Percentiles rank a stretch among this genome's conserved stretches.
Evolutionary conservation across 345 rosid genomes (phyloP).

Genomic region (Odontarrhena argentea): DNA sequence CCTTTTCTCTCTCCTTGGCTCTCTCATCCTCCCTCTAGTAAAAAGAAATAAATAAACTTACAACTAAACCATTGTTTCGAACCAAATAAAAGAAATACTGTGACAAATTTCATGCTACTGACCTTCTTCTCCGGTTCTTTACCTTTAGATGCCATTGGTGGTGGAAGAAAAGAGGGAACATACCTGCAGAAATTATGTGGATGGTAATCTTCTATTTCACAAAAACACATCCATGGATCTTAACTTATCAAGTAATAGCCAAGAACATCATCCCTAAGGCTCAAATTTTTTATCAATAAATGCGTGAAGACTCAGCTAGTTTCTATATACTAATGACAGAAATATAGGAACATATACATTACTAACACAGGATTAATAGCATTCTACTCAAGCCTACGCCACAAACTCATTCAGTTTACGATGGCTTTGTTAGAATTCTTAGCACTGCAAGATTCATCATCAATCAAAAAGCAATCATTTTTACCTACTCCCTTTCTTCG

Average conservation of each 20-base stretch:
- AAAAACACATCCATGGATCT: constrained; percentile 8
- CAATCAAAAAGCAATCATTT: constrained; percentile 72
- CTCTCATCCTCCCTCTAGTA: constrained; percentile 86
- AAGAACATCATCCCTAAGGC: constrained; percentile 17
- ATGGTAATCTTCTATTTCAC: constrained; percentile 49
- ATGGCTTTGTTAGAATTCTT: constrained; percentile 48
- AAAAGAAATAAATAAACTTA: constrained; percentile 21
- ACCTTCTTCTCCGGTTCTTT: constrained; percentile 92
- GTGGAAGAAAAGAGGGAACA: constrained; percentile 99
- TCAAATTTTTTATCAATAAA: not conserved
- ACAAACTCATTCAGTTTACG: constrained; percentile 40
- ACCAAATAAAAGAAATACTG: not conserved
- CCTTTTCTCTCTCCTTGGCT: constrained; percentile 78
- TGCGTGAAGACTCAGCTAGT: no score
- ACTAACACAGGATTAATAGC: not conserved
- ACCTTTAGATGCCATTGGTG: constrained; percentile 88
- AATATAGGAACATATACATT: not conserved
- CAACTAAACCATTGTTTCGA: constrained; percentile 10
- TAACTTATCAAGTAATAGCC: constrained; percentile 10
- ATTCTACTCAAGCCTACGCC: constrained; percentile 21
- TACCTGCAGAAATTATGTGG: constrained; percentile 68
- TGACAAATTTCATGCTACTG: constrained; percentile 21
- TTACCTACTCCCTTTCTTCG: constrained; percentile 99
- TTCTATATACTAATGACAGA: no score
- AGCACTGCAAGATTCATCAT: constrained; percentile 51